Base-by-base conservation (phyloP, 1,284 basidiomycete species). In the Fomitiporia mediterranea region DNA sequence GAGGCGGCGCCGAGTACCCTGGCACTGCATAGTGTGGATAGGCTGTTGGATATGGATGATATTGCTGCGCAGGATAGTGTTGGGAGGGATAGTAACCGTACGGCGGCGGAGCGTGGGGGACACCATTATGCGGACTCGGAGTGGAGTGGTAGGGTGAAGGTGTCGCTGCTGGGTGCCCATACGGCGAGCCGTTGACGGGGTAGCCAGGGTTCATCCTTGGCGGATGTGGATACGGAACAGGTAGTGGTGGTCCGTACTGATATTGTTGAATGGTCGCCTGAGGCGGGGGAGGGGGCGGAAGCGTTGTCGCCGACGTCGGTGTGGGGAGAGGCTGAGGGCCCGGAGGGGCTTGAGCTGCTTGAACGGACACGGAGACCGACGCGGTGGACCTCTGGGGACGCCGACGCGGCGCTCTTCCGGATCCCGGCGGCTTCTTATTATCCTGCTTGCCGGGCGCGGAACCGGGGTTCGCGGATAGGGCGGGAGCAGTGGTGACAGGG, bases 191-290 rank as follows among this genome's bases (percentile, higher is more conserved):
- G 60, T 79, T 81, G 61, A 80, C 72, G 37, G 79, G 75, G 66
- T 78, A 86, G 61, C 74, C 67, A 8, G 79, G 81, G 64, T 85
- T 85, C 84, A 88, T 88, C 66, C 83, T 74, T 54, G 43, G 46
- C 35, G 47, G 57, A 28, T 30, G 56, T 34, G 42, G 56, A 28
- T 80, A 80, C 53, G 44, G 77, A 72, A 59, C 77, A 68, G 55
- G 75, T 71, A 50, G 74, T 70, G 65, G 75, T 73, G 64, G 68
- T 68, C 62, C 69, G 61, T 58, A 69, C 60, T 61, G 66, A 60
- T 53, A 64, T 34, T 58, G 61, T 60, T 57, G 59, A 52, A 32
- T 25, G 30, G 23, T 44, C 25, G 46, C 44, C 15, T 39, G 57
- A 4, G 48, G 53, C 19, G 58, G 61, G 59, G 58, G 55, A 67